Evolutionary conservation across 2,329 filamentous ascomycete genomes (phyloP), one percentile per base, ranked within the genome.

Genomic region (Parastagonospora avenae): DNA sequence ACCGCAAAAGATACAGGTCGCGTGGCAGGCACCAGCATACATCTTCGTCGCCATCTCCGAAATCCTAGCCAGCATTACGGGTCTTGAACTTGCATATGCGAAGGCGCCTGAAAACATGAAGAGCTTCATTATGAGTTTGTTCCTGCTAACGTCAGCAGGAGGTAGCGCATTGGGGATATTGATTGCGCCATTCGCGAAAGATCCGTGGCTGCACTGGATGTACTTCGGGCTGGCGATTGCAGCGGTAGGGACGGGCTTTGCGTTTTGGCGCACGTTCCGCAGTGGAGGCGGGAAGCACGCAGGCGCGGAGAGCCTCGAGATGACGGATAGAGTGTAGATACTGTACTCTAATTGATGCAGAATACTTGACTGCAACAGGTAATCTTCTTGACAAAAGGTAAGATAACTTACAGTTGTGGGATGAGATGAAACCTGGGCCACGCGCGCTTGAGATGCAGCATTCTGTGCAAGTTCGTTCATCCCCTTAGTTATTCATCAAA

Each of bases 201-300:
- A 91, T 66, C 88, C 87, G 16, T 79, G 84, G 58, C 80, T 89
- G 60, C 64, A 86, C 50, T 89, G 85, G 84, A 82, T 90, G 79
- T 89, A 88, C 62, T 76, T 78, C 19, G 82, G 82, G 15, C 71
- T 88, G n/a, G 80, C 79, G 4, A 62, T 74, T 46, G 77, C 77
- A 12, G 79, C 81, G 1, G 78, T 79, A 46, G 27, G 76, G 2
- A 75, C 78, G 2, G 82, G 82, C 16, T 72, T 76, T 28, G 55
- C 81, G 48, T 88, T 88, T 72, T 86, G 77, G 70, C 27, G 75
- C 29, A 59, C 76, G 40, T 84, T 82, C 72, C 2, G n/a, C 7
- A 11, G 46, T 3, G 5, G 16, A 38, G 1, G 14, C 12, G 11
- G 47, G 29, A 12, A 27, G 16, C 6, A 43, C 59, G 8, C 46